Evolutionary conservation across 768 basidiomycete species (phyloP).

Genomic region (Boletus edulis): DNA sequence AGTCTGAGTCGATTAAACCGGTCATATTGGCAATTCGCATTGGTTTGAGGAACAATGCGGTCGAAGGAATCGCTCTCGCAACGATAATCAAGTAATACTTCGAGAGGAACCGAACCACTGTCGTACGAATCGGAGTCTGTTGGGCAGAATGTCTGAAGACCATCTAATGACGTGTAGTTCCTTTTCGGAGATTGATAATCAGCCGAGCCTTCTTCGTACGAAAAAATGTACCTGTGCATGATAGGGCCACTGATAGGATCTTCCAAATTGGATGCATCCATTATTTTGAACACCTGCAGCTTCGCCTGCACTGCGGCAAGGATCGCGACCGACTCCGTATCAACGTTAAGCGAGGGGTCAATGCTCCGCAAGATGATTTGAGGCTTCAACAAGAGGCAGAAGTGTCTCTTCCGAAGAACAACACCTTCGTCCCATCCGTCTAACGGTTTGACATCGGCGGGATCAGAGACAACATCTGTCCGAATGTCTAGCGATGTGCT

Average conservation of each 20-base stretch:
- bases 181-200: slow-evolving; percentile 36
- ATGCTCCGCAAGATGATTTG: slow-evolving; percentile 80
- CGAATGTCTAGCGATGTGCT: slow-evolving; percentile 43
- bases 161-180: slow-evolving; percentile 74
- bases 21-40: slow-evolving; percentile 84
- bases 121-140: slow-evolving; percentile 38
- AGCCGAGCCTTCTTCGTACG: not conserved
- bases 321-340: slow-evolving; percentile 59
- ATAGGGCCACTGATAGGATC: slow-evolving; percentile 85
- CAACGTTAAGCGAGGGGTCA: slow-evolving; percentile 31
- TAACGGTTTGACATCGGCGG: slow-evolving; percentile 52
- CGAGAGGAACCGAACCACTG: slow-evolving; percentile 74
- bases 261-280: slow-evolving; percentile 74
- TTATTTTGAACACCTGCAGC: slow-evolving; percentile 72
- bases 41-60: slow-evolving; percentile 85
- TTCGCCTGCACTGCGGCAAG: slow-evolving; percentile 79
- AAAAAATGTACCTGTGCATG: slow-evolving; percentile 65
- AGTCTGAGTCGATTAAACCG: slow-evolving; percentile 91
- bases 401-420: slow-evolving; percentile 66
- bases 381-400: slow-evolving; percentile 86
- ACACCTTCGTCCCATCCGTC: slow-evolving; percentile 74
- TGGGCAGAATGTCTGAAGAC: slow-evolving; percentile 88
- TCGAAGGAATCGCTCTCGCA: slow-evolving; percentile 84
- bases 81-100: slow-evolving; percentile 82
- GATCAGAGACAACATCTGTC: slow-evolving; percentile 28